Evolutionary conservation across 2,329 filamentous ascomycete species (phyloP), one percentile per base, ranked within the genome.

Genomic region (Fusarium anthophilum): DNA sequence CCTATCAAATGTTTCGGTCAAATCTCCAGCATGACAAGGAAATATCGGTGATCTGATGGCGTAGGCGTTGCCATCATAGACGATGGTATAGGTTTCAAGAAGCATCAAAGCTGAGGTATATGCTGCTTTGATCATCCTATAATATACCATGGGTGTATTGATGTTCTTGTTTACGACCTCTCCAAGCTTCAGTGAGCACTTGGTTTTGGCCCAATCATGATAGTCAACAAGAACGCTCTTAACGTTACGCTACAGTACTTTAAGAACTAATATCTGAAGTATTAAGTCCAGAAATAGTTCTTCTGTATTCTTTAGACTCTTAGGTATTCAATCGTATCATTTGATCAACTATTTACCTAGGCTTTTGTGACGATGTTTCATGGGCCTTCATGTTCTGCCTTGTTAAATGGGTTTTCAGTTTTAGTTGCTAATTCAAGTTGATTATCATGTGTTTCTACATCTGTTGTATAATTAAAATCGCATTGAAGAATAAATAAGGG

Each of bases 391-490:
- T 8, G 14, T 35, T 35, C 8, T 17, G 10, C 20, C 20, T 4
- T 30, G 32, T 12, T 9, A 6, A n/a, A 8, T 17, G 8, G 20
- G 0, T 17, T 50, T 18, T 32, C 22, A 20, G 5, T 24, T 51
- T 18, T 24, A 9, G 4, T 35, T 14, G 0, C 20, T 10, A 3
- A 24, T 24, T 13, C n/a, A 20, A 18, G 2, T 20, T 35, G 3
- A 35, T 2, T 24, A n/a, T 8, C 7, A 11, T 3, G 15, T 12
- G 12, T 20, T 6, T 15, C 17, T 35, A 3, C 7, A 51, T 20
- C 30, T 24, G 8, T 10, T 5, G 20, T 6, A 51, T 24, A 8
- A 35, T 6, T 9, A 2, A 6, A 51, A 8, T 51, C 4, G 11
- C 14, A 17, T 35, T 8, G 2, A 15, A 15, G 7, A 35, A 17